These are phyloP conservation scores for Perilla frutescens DNA, from an alignment of 257 asterid genomes.

Conservation along the genomic window DNA sequence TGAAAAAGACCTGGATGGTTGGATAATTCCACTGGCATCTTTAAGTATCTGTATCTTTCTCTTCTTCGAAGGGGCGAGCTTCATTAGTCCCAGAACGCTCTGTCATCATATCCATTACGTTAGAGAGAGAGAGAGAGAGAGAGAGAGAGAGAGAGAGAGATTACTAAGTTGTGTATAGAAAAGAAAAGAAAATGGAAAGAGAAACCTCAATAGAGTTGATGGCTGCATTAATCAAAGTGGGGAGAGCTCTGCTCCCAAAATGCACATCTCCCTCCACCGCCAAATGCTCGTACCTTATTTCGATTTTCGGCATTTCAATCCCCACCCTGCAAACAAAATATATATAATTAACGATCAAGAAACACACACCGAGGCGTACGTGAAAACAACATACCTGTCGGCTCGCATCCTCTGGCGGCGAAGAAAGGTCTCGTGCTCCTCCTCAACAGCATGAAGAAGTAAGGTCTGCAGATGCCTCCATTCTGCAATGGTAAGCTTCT, in stretches of 20 bases:
- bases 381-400: slow-evolving; percentile 30
- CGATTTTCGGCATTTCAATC: slow-evolving; percentile 39
- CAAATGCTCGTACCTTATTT: slow-evolving; percentile 46
- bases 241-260: slow-evolving; percentile 48
- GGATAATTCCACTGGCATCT: slow-evolving; percentile 45
- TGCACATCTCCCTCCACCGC: slow-evolving; percentile 44
- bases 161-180: not conserved
- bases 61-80: slow-evolving; percentile 50
- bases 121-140: no score
- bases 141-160: no score
- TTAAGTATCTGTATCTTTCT: slow-evolving; percentile 43
- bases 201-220: slow-evolving; percentile 41
- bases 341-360: not conserved
- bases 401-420: slow-evolving; percentile 32
- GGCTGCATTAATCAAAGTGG: slow-evolving; percentile 45
- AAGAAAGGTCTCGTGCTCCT: slow-evolving; percentile 47
- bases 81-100: slow-evolving; percentile 39
- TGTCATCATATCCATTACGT: not conserved
- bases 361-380: no score
- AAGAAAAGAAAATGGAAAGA: not conserved
- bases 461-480: slow-evolving; percentile 31
- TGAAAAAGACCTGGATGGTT: slow-evolving; percentile 43
- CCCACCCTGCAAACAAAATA: slow-evolving; percentile 36
- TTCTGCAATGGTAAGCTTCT: slow-evolving; percentile 34
- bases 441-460: slow-evolving; percentile 36